Evolutionary conservation across 2,329 filamentous ascomycete species (phyloP).

Genomic region (Fusarium nematophilum): DNA sequence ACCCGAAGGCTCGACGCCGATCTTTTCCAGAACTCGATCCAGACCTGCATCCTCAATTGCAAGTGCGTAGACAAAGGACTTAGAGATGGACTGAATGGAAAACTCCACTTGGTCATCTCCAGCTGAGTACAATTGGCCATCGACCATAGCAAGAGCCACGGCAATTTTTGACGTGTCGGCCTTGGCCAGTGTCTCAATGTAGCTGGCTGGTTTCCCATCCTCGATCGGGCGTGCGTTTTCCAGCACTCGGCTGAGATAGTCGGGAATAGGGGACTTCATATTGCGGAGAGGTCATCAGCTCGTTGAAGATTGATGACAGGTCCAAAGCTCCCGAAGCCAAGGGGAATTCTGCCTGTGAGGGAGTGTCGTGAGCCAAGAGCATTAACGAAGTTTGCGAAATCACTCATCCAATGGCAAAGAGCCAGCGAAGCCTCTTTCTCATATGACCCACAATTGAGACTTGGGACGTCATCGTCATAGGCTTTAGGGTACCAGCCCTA

Average conservation of each 20-base stretch:
- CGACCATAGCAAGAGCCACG: slow-evolving; percentile 53
- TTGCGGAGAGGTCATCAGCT: neutral
- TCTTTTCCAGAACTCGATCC: slow-evolving; percentile 50
- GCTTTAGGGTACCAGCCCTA: no score
- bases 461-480: no score
- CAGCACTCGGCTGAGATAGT: slow-evolving; percentile 48
- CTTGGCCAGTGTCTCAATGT: slow-evolving; percentile 53
- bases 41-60: slow-evolving; percentile 54
- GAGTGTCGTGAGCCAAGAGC: slow-evolving; percentile 30
- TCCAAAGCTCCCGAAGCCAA: neutral
- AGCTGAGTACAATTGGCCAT: slow-evolving; percentile 53
- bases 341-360: neutral
- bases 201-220: slow-evolving; percentile 47
- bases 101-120: slow-evolving; percentile 54
- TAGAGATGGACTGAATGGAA: slow-evolving; percentile 56
- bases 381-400: slow-evolving; percentile 20
- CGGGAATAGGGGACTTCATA: slow-evolving; percentile 52
- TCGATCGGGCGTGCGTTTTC: slow-evolving; percentile 47
- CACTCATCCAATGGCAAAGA: slow-evolving; percentile 12
- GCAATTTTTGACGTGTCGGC: slow-evolving; percentile 54
- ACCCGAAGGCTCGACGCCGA: slow-evolving; percentile 54
- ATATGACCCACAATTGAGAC: no score
- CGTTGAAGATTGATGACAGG: neutral
- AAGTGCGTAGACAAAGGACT: slow-evolving; percentile 54
- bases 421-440: no score